phyloP scores from a whole-genome alignment of 345 rosid species.

The Euphorbia tirucalli region DNA sequence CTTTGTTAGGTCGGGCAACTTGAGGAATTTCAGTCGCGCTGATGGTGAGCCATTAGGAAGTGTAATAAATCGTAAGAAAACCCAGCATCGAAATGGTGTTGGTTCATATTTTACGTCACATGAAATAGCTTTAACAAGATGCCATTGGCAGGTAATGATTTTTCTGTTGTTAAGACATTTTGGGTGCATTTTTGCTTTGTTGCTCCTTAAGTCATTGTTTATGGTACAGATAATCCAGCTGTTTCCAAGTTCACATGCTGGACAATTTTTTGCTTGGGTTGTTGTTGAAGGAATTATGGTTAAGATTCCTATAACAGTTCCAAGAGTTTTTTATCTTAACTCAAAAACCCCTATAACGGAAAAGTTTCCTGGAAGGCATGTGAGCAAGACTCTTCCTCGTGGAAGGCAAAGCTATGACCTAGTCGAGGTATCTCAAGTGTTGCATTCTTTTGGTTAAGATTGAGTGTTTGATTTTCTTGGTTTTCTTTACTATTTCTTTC shows the following conservation, averaged over 20 bases:
- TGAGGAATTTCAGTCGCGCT: conserved; percentile 35
- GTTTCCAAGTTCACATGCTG: conserved; percentile 54
- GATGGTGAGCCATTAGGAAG: conserved; percentile 30
- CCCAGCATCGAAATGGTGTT: conserved; percentile 44
- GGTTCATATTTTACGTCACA: conserved; percentile 74
- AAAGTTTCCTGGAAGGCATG: conserved; percentile 75
- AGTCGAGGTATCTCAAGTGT: conserved; percentile 56
- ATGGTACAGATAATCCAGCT: conserved; percentile 76
- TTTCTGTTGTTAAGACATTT: conserved; percentile 15
- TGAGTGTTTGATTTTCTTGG: conserved; percentile 11
- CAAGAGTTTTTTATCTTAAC: conserved; percentile 79
- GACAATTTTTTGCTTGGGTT: conserved; percentile 82
- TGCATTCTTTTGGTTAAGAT: conserved; percentile 17
- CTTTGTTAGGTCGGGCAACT: conserved; percentile 57
- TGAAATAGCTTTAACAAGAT: conserved; percentile 71
- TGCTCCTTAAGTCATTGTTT: conserved; percentile 17
- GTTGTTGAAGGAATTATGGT: conserved; percentile 90
- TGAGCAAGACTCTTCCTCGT: conserved; percentile 84
- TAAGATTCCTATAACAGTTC: conserved; percentile 75
- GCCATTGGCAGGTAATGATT: conserved; percentile 77
- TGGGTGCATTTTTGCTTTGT: conserved; percentile 23
- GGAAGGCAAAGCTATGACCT: conserved; percentile 69
- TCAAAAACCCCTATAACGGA: conserved; percentile 59
- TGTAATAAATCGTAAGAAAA: conserved; percentile 36
- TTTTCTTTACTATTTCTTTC: neutral